These are phyloP conservation scores for Acacia acuminata DNA, from an alignment of 306 rosid species.

Conservation along the genomic window DNA sequence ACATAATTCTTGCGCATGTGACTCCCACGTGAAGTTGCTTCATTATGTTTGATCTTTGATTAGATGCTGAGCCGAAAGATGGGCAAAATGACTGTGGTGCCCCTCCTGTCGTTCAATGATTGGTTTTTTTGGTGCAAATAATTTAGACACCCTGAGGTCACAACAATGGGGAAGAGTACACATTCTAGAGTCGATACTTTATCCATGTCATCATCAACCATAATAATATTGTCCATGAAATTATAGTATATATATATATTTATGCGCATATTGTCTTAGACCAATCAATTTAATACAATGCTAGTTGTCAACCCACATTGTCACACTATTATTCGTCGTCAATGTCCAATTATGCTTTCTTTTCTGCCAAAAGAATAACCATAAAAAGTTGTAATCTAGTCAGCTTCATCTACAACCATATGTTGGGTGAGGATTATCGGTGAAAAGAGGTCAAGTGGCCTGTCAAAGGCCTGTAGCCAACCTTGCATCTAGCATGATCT, in stretches of 20 bases:
- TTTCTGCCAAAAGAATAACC: not conserved
- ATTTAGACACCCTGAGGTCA: not conserved
- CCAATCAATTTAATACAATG: not conserved
- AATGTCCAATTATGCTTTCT: not conserved
- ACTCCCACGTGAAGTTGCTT: slow-evolving; percentile 51
- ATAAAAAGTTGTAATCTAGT: not conserved
- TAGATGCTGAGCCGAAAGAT: not conserved
- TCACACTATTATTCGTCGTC: not conserved
- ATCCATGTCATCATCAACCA: not conserved
- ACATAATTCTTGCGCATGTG: slow-evolving; percentile 49
- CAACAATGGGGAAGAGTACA: not conserved
- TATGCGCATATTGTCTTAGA: not conserved
- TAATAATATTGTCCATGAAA: not conserved
- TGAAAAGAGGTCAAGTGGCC: too few species aligned
- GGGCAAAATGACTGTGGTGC: slow-evolving; percentile 34
- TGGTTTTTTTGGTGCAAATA: not conserved
- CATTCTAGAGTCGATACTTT: not conserved
- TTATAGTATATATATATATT: not conserved
- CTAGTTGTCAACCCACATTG: not conserved
- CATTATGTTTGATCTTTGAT: not conserved
- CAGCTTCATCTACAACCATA: not conserved
- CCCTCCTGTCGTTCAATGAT: slow-evolving; percentile 42
- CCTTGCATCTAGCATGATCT: too few species aligned
- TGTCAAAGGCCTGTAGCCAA: too few species aligned
- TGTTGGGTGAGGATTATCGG: too few species aligned